These are phyloP conservation scores for Fusarium irregulare DNA, from an alignment of 2,329 filamentous ascomycete genomes.

Conservation along the genomic window DNA sequence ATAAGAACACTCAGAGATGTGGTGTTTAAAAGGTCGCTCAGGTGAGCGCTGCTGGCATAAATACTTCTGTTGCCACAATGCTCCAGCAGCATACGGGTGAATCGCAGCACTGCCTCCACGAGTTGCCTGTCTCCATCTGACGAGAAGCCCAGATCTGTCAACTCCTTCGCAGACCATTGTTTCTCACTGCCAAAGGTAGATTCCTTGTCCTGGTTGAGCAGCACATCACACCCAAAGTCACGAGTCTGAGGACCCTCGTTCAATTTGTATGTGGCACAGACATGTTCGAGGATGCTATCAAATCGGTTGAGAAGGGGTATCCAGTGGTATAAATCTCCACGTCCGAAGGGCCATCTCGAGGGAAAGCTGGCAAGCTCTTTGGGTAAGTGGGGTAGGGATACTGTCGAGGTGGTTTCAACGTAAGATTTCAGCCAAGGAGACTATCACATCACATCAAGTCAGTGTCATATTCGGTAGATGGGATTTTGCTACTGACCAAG, in stretches of 20 bases:
- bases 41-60: conserved; percentile 90
- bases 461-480: conserved; percentile 36
- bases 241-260: conserved; percentile 82
- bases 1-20: conserved; percentile 84
- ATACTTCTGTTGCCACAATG: conserved; percentile 97
- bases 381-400: conserved; percentile 81
- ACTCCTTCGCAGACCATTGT: conserved; percentile 57
- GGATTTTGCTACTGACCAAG: conserved; percentile 60
- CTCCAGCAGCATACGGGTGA: conserved; percentile 88
- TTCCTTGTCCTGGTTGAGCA: conserved; percentile 68
- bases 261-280: conserved; percentile 83
- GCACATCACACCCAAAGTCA: conserved; percentile 75
- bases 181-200: conserved; percentile 62
- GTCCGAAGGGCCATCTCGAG: conserved; percentile 91
- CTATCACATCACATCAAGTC: conserved; percentile 58
- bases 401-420: conserved; percentile 74
- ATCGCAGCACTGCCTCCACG: conserved; percentile 82
- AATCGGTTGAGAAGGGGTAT: conserved; percentile 94
- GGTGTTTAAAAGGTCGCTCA: conserved; percentile 90
- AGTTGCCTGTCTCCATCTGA: conserved; percentile 83
- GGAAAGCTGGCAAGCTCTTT: conserved; percentile 83
- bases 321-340: conserved; percentile 98
- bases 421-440: conserved; percentile 89
- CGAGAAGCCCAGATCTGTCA: conserved; percentile 71
- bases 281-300: conserved; percentile 85